phyloP scores from a whole-genome alignment of 1,139 yeast species.

The Geotrichum cucujoidarum region DNA sequence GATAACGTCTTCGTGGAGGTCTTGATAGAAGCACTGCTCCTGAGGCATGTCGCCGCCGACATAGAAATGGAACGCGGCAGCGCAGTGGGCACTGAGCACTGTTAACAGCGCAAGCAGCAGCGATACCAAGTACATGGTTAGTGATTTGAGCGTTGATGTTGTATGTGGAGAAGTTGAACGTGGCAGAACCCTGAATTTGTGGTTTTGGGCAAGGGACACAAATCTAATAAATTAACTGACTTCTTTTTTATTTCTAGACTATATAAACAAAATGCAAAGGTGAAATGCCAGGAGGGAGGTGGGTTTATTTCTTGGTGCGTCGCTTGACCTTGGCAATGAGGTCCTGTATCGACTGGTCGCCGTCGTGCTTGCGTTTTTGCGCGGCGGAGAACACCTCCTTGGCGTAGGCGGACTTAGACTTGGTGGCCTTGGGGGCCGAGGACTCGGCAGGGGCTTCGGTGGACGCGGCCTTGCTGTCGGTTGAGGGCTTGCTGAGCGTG shows the following conservation, averaged over 20 bases:
- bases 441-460: slow-evolving; percentile 5
- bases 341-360: slow-evolving; percentile 23
- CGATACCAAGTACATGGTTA: slow-evolving; percentile 9
- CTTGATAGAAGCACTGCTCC: slow-evolving; percentile 62
- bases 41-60: slow-evolving; percentile 48
- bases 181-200: neutral
- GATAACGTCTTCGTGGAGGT: slow-evolving; percentile 54
- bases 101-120: slow-evolving; percentile 9
- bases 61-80: slow-evolving; percentile 47
- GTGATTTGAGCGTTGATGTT: neutral
- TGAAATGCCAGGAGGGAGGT: no score
- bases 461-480: no score
- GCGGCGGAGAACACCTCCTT: slow-evolving; percentile 13
- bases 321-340: slow-evolving; percentile 31
- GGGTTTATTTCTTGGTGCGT: slow-evolving; percentile 20
- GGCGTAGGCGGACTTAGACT: slow-evolving; percentile 8
- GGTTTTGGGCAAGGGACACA: neutral
- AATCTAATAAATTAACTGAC: neutral
- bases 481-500: slow-evolving; percentile 19
- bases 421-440: slow-evolving; percentile 1
- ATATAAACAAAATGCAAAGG: neutral
- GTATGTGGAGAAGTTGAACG: neutral
- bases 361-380: slow-evolving; percentile 18
- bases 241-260: neutral
- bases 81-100: slow-evolving; percentile 21